These are phyloP conservation scores for Platanthera guangdongensis DNA, from an alignment of 106 monocot species.

Conservation along the genomic window DNA sequence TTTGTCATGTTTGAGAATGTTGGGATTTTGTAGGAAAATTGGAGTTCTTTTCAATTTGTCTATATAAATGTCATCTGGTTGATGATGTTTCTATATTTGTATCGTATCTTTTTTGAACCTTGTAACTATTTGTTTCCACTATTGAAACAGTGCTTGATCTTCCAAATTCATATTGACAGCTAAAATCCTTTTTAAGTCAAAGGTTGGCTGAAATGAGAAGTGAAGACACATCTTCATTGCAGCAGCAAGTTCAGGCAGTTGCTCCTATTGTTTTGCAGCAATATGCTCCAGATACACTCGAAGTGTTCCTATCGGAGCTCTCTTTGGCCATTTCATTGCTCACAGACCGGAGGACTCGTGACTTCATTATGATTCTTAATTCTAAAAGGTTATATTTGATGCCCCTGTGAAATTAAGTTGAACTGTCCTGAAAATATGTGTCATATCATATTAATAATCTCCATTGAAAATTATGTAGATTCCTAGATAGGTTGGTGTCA, in stretches of 20 bases:
- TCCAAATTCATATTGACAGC: constrained; percentile 24
- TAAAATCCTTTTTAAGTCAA: constrained; percentile 84
- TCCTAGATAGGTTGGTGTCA: constrained; percentile 82
- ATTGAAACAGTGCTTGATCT: background rate
- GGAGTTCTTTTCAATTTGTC: too few relatives aligned
- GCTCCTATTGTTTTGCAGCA: constrained; percentile 84
- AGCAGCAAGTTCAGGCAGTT: constrained; percentile 97
- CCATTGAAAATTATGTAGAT: constrained; percentile 26
- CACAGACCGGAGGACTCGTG: constrained; percentile 79
- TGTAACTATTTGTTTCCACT: background rate
- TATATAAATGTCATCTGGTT: background rate
- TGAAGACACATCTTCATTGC: constrained; percentile 80
- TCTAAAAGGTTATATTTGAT: constrained; percentile 64
- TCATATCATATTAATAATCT: background rate
- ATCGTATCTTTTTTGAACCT: background rate
- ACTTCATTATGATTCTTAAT: constrained; percentile 96
- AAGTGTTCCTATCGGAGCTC: constrained; percentile 52
- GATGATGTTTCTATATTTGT: background rate
- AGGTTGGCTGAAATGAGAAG: constrained; percentile 74
- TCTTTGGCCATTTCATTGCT: constrained; percentile 67
- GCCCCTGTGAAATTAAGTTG: background rate
- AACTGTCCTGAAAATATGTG: background rate
- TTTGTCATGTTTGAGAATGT: too few relatives aligned
- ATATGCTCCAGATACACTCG: constrained; percentile 53
- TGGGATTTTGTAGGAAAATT: too few relatives aligned